A percentile compares a stretch with the other conserved stretches of the same genome.
Conservation (phyloP, 805 yeast genomes). For the Saturnispora mendoncae region DNA sequence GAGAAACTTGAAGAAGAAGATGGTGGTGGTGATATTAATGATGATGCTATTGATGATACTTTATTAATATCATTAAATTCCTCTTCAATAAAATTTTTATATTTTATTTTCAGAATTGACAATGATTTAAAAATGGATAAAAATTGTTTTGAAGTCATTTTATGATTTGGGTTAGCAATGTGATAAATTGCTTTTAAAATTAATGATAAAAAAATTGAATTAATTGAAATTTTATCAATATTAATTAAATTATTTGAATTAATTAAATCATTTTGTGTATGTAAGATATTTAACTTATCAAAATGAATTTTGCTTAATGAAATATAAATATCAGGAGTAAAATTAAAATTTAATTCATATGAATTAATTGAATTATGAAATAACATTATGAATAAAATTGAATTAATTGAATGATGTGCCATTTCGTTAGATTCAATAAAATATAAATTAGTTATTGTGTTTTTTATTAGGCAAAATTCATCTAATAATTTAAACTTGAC, state of each 20-base stretch:
- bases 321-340: not conserved
- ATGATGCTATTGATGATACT: too few species aligned
- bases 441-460: not conserved
- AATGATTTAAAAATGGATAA: not conserved
- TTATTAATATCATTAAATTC: not conserved
- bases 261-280: not conserved
- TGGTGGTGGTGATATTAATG: too few species aligned
- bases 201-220: not conserved
- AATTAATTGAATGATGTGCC: not conserved
- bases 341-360: not conserved
- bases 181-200: not conserved
- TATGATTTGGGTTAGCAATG: not conserved
- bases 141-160: conserved; percentile 1
- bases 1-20: too few species aligned
- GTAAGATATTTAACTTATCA: not conserved
- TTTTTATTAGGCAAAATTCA: not conserved
- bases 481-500: not conserved
- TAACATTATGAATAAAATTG: not conserved
- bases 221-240: not conserved
- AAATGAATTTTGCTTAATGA: not conserved
- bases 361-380: conserved; percentile 2
- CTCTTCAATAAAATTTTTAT: not conserved
- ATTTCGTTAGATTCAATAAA: not conserved
- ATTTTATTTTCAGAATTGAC: not conserved
- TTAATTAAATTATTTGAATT: too few species aligned